Base-by-base conservation (phyloP, 2,329 filamentous ascomycete genomes). In the Stemphylium lycopersici region DNA sequence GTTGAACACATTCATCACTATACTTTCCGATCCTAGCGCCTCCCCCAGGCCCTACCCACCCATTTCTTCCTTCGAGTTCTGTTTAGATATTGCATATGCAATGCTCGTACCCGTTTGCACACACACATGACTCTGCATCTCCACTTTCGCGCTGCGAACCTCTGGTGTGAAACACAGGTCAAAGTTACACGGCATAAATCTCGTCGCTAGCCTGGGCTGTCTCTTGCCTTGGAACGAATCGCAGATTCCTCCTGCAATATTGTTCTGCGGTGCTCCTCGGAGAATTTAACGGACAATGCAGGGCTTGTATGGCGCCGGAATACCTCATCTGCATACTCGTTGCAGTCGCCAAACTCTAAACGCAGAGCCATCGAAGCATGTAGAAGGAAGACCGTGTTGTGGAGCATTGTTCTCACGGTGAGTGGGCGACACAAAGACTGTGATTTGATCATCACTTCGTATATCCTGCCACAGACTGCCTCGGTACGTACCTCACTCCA, bases 111-210 rank as follows among this genome's bases (percentile, higher is more conserved):
- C 55, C 55, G 55, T 42, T 41, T 40, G 42, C 44, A 51, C 38
- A 59, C 38, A 59, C 43, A 52, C 48, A 46, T 55, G 63, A 57
- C 45, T 16, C 26, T 45, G 37, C 24, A 39, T 26, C 42, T 50
- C 47, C 47, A 43, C 52, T 39, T 49, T 54, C 47, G 52, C 53
- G 48, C 53, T 53, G 40, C 41, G 56, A 61, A 63, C 58, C 38
- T 62, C 36, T 56, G 39, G 48, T 50, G 44, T 56, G 52, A 59
- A 59, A 52, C 48, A 38, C 15, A 54, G 36, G 20, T 37, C 29
- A 46, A 54, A 34, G 43, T 51, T 52, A 56, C 42, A 48, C 48
- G 18, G 36, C 36, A 41, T 33, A 7, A 37, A 51, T 46, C 24
- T 41, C 36, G 13, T 59, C 49, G 34, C 41, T 39, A 48, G 41